Percentiles rank a stretch among this genome's conserved stretches.
Conservation (phyloP, 2,329 filamentous ascomycete species). For the Fusarium haematococcum region DNA sequence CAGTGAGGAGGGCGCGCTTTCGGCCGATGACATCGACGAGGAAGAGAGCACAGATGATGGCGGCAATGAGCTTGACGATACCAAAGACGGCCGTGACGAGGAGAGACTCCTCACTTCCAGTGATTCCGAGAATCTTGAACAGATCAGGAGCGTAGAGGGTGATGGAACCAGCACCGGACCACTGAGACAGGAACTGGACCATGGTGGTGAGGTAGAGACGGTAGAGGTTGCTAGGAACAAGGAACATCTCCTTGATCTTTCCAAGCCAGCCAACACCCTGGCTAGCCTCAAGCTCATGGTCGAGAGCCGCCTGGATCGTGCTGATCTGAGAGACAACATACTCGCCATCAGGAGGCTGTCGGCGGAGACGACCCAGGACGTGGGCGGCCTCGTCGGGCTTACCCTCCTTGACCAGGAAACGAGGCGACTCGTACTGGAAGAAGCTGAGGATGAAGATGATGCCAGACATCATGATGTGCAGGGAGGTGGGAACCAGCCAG, state of each 20-base stretch:
- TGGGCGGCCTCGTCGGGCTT: slow-evolving; percentile 68
- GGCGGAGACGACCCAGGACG: slow-evolving; percentile 68
- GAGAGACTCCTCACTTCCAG: slow-evolving; percentile 74
- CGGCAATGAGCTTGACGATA: slow-evolving; percentile 76
- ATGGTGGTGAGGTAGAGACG: slow-evolving; percentile 75
- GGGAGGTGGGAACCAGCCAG: slow-evolving; percentile 76
- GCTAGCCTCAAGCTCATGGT: slow-evolving; percentile 79
- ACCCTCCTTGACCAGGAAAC: slow-evolving; percentile 75
- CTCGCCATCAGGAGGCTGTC: slow-evolving; percentile 68
- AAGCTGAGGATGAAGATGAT: slow-evolving; percentile 78
- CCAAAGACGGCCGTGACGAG: slow-evolving; percentile 82
- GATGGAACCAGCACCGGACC: slow-evolving; percentile 79
- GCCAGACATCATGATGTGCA: slow-evolving; percentile 82
- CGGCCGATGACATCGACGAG: slow-evolving; percentile 83
- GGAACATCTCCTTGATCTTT: slow-evolving; percentile 75
- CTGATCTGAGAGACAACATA: slow-evolving; percentile 72
- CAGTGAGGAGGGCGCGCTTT: slow-evolving; percentile 72
- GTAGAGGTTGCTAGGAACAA: slow-evolving; percentile 77
- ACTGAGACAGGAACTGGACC: slow-evolving; percentile 79
- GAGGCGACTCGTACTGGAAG: slow-evolving; percentile 76
- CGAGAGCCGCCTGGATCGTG: slow-evolving; percentile 73
- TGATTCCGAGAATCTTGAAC: slow-evolving; percentile 78
- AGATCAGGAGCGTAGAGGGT: slow-evolving; percentile 82
- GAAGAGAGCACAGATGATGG: slow-evolving; percentile 79
- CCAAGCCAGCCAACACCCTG: slow-evolving; percentile 73